A percentile compares a stretch with the other conserved stretches of the same genome.
Evolutionary conservation across 179 eudicot genomes (phyloP).

Genomic region (Nepenthes alata): DNA sequence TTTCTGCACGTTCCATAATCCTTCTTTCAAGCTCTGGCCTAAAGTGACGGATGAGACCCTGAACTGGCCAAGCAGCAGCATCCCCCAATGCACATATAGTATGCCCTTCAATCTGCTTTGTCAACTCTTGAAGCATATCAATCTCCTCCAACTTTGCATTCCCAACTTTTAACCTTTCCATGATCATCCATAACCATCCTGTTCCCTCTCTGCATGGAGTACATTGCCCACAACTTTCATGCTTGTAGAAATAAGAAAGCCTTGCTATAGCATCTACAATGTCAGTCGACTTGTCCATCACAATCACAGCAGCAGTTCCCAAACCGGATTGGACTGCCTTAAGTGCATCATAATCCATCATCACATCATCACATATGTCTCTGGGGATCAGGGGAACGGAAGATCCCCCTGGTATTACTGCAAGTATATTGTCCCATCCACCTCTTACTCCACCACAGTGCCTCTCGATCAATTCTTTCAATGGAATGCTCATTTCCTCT

Average conservation of each 20-base stretch:
- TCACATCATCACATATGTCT: constrained; percentile 73
- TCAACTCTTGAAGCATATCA: constrained; percentile 94
- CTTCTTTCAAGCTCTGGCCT: constrained; percentile 94
- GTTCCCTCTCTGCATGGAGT: constrained; percentile 98
- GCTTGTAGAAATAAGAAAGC: constrained; percentile 96
- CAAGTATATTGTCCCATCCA: constrained; percentile 93
- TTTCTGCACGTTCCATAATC: constrained; percentile 75
- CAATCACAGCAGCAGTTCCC: constrained; percentile 96
- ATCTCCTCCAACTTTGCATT: constrained; percentile 93
- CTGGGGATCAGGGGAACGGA: constrained; percentile 85
- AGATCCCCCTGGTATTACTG: constrained; percentile 92
- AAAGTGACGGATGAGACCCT: constrained; percentile 93
- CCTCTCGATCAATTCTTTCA: constrained; percentile 82
- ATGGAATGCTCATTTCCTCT: constrained; percentile 92
- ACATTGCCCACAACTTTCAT: constrained; percentile 97
- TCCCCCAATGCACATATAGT: constrained; percentile 96
- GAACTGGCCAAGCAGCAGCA: constrained; percentile 99
- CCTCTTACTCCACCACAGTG: constrained; percentile 98
- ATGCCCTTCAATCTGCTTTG: constrained; percentile 97
- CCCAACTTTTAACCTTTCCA: constrained; percentile 91
- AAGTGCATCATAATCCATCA: constrained; percentile 96
- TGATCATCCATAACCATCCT: constrained; percentile 94
- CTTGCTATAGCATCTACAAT: constrained; percentile 93
- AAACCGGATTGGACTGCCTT: constrained; percentile 85
- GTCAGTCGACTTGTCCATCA: constrained; percentile 96